Evolutionary conservation across 108 stramenopile species (phyloP).

Genomic region (Nitzschia inconspicua): DNA sequence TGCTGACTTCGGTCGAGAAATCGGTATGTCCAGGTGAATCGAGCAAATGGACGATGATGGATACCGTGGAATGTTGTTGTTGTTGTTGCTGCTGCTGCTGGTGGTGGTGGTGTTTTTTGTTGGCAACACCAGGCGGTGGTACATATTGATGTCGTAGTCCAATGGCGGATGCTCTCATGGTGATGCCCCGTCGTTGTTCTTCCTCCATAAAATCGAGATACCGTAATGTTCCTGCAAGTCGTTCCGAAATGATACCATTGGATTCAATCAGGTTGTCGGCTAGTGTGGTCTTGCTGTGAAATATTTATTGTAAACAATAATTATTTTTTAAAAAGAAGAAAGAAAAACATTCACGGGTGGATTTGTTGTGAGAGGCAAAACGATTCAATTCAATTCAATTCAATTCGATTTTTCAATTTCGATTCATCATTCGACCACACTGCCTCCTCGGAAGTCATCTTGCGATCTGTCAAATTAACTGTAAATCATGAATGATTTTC

Average conservation of each 20-base stretch:
- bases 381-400: not conserved
- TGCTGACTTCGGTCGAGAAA: conserved; percentile 93
- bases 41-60: conserved; percentile 89
- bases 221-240: conserved; percentile 80
- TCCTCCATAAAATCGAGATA: conserved; percentile 84
- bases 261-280: conserved; percentile 91
- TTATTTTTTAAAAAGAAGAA: too few species aligned
- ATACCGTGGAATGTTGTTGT: conserved; percentile 10
- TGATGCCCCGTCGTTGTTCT: conserved; percentile 98
- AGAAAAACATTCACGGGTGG: too few species aligned
- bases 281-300: conserved; percentile 92
- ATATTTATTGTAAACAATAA: too few species aligned
- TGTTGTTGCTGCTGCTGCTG: conserved; percentile 7
- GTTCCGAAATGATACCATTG: conserved; percentile 85
- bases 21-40: conserved; percentile 99
- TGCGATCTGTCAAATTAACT: too few species aligned
- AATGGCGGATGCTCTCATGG: conserved; percentile 93
- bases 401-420: too few species aligned
- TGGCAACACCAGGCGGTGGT: conserved; percentile 2
- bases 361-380: not conserved
- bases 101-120: conserved; percentile 1
- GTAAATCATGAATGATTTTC: too few species aligned
- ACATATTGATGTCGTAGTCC: conserved; percentile 66
- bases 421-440: too few species aligned
- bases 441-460: too few species aligned